Conservation (phyloP, 2,329 filamentous ascomycete genomes). For the Xylogone sp. region DNA sequence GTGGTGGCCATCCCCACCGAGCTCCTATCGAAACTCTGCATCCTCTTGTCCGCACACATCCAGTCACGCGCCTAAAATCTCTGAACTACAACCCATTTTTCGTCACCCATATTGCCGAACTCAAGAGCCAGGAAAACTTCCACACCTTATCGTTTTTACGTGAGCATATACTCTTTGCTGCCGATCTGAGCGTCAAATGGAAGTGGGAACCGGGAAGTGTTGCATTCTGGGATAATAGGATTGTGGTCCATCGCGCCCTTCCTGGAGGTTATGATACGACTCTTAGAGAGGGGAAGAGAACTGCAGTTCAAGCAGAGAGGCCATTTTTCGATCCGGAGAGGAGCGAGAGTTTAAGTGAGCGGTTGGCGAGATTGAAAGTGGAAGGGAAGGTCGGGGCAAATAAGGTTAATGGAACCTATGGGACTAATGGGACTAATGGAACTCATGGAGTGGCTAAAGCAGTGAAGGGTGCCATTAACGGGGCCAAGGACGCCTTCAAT, state of each 20-base stretch:
- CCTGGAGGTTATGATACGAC: background rate
- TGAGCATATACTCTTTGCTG: constrained; percentile 53
- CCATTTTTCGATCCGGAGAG: background rate
- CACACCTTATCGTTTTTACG: constrained; percentile 48
- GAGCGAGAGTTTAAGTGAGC: background rate
- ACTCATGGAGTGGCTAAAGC: background rate
- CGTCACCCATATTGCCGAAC: constrained; percentile 53
- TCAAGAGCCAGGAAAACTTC: constrained; percentile 52
- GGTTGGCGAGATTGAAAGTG: background rate
- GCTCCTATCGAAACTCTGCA: constrained; percentile 51
- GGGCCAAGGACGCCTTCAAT: too few species aligned
- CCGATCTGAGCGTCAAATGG: constrained; percentile 64
- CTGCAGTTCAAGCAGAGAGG: background rate
- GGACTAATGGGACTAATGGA: too few species aligned
- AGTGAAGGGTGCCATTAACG: too few species aligned
- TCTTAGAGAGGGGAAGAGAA: background rate
- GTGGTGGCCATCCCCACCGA: constrained; percentile 14
- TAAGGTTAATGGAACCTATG: background rate
- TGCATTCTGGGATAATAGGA: constrained; percentile 59
- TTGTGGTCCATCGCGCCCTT: constrained; percentile 13
- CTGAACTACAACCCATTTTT: constrained; percentile 58
- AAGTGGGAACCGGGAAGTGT: constrained; percentile 63
- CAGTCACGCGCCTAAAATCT: constrained; percentile 59
- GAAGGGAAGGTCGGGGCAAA: background rate
- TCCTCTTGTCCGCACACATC: constrained; percentile 55